phyloP scores from a whole-genome alignment of 306 rosid species.

The Crataegus laevigata region DNA sequence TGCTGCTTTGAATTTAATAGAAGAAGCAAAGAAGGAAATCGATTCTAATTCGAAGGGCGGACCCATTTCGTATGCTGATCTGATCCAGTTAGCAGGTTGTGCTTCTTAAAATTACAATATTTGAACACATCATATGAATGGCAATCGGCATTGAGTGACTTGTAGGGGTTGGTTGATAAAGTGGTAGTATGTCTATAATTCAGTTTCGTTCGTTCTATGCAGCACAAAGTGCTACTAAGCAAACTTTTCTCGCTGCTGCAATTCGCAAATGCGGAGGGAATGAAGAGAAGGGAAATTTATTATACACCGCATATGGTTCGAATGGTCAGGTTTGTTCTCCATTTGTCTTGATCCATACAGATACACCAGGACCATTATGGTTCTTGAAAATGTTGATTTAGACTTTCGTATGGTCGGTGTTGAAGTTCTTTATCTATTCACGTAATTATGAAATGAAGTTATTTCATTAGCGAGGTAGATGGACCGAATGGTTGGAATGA shows the following conservation, averaged over 20 bases:
- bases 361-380: neutral
- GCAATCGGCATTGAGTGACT: neutral
- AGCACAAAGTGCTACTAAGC: slow-evolving; percentile 83
- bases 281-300: slow-evolving; percentile 67
- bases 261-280: slow-evolving; percentile 93
- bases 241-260: slow-evolving; percentile 80
- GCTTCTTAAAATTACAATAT: slow-evolving; percentile 8
- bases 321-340: slow-evolving; percentile 68
- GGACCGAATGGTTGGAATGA: too few relatives aligned
- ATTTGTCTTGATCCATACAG: neutral
- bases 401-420: neutral
- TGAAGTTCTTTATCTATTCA: too few relatives aligned
- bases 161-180: neutral
- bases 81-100: slow-evolving; percentile 74
- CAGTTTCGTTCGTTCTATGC: slow-evolving; percentile 17
- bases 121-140: neutral
- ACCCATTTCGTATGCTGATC: slow-evolving; percentile 82
- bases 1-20: slow-evolving; percentile 64
- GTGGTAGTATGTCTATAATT: neutral
- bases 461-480: too few relatives aligned
- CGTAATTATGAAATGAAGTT: too few relatives aligned
- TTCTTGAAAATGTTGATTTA: neutral
- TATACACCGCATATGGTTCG: slow-evolving; percentile 90
- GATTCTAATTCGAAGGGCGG: slow-evolving; percentile 89
- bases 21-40: slow-evolving; percentile 83